Conservation (phyloP, 176 grass and related monocot genomes). For the Thalia dealbata region DNA sequence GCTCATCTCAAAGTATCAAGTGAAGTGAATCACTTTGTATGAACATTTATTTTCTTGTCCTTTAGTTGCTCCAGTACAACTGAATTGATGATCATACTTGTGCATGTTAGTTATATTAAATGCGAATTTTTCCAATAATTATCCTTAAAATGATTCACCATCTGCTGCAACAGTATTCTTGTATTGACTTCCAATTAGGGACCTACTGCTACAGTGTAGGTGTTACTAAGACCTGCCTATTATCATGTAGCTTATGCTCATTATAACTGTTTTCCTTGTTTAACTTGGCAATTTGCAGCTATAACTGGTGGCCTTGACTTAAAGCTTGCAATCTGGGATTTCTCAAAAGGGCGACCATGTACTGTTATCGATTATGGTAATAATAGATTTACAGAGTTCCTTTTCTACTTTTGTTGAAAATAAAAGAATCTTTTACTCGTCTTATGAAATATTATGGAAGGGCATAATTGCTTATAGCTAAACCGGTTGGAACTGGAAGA, state of each 20-base stretch:
- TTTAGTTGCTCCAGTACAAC: not conserved
- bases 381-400: not conserved
- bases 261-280: not conserved
- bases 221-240: not conserved
- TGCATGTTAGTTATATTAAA: not conserved
- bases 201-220: not conserved
- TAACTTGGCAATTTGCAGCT: constrained; percentile 24
- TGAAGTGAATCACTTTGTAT: not conserved
- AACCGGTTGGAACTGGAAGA: not conserved
- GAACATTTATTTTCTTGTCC: not conserved
- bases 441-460: not conserved
- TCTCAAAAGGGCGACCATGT: constrained; percentile 66
- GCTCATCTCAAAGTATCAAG: not conserved
- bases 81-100: not conserved
- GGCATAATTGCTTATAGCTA: not conserved
- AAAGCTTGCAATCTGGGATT: constrained; percentile 78
- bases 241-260: not conserved
- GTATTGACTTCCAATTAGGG: not conserved
- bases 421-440: not conserved
- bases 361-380: constrained; percentile 88
- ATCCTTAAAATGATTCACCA: not conserved
- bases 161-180: not conserved
- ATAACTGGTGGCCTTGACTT: constrained; percentile 82
- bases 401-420: no score
- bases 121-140: not conserved